These are phyloP conservation scores for Sugiyamaella qingdaonensis DNA, from an alignment of 805 yeast genomes.

Conservation along the genomic window DNA sequence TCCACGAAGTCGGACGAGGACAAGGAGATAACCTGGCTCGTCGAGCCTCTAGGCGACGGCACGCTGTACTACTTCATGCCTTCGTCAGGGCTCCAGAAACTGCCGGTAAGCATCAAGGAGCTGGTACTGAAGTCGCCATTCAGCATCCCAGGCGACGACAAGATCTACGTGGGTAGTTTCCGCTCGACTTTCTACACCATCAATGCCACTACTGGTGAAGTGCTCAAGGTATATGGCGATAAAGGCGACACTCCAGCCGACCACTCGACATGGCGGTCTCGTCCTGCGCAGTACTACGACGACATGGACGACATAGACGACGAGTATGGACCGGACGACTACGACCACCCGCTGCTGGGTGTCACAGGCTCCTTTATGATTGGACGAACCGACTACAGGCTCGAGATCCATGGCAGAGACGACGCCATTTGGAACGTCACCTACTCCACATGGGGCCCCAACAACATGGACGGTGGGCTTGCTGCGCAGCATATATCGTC, in stretches of 20 bases:
- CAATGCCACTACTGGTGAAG: constrained; percentile 68
- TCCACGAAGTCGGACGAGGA: constrained; percentile 20
- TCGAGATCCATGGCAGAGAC: constrained; percentile 60
- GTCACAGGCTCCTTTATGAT: constrained; percentile 27
- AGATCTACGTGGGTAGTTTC: constrained; percentile 81
- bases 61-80: constrained; percentile 74
- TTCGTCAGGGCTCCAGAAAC: constrained; percentile 66
- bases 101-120: constrained; percentile 76
- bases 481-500: constrained; percentile 42
- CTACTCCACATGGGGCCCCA: constrained; percentile 88
- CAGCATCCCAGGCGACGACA: constrained; percentile 69
- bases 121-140: constrained; percentile 83
- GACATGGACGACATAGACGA: constrained; percentile 23
- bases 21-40: constrained; percentile 63
- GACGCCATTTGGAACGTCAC: constrained; percentile 80
- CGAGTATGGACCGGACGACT: background rate
- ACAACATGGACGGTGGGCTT: constrained; percentile 65
- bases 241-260: background rate
- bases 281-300: constrained; percentile 2
- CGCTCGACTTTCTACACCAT: constrained; percentile 71
- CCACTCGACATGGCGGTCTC: background rate
- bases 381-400: constrained; percentile 36
- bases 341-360: background rate
- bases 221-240: constrained; percentile 64
- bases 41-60: constrained; percentile 88